These are phyloP conservation scores for Acer saccharum DNA, from an alignment of 345 rosid genomes.

Conservation along the genomic window DNA sequence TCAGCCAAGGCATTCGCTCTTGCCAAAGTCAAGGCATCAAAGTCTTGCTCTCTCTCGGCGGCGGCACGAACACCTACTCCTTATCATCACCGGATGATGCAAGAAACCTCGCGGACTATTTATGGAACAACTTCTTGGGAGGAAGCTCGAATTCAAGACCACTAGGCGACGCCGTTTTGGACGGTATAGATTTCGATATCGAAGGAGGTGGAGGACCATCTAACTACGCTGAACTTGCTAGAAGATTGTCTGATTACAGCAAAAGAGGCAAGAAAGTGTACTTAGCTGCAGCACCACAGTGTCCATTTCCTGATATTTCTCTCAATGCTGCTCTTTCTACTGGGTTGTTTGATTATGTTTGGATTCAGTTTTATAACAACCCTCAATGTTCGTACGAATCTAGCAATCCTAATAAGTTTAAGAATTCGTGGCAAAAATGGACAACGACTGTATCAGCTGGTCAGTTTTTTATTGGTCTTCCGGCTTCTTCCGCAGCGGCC, in stretches of 20 bases:
- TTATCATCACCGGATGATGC: constrained; percentile 22
- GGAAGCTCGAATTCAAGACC: constrained; percentile 21
- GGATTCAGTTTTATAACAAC: constrained; percentile 30
- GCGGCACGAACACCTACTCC: constrained; percentile 18
- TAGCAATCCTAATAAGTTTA: neutral
- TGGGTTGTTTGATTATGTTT: constrained; percentile 22
- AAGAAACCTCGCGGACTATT: constrained; percentile 5
- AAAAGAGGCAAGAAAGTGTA: constrained; percentile 3
- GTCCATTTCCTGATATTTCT: constrained; percentile 22
- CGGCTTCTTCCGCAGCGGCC: constrained; percentile 21
- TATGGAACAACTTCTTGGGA: constrained; percentile 22
- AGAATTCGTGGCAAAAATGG: constrained; percentile 25
- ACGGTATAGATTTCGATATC: constrained; percentile 24
- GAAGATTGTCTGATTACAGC: neutral
- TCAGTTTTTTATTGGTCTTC: constrained; percentile 26
- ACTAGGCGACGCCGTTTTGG: constrained; percentile 22
- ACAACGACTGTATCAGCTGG: neutral
- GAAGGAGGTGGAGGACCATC: neutral
- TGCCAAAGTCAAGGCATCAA: constrained; percentile 31
- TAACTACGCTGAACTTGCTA: constrained; percentile 20
- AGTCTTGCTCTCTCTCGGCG: constrained; percentile 38
- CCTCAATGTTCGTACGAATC: constrained; percentile 16
- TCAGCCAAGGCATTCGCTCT: constrained; percentile 9
- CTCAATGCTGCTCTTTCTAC: constrained; percentile 11
- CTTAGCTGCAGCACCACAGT: constrained; percentile 20